Base-by-base conservation (phyloP, 352 stramenopile genomes). In the Phytophthora fragariaefolia region DNA sequence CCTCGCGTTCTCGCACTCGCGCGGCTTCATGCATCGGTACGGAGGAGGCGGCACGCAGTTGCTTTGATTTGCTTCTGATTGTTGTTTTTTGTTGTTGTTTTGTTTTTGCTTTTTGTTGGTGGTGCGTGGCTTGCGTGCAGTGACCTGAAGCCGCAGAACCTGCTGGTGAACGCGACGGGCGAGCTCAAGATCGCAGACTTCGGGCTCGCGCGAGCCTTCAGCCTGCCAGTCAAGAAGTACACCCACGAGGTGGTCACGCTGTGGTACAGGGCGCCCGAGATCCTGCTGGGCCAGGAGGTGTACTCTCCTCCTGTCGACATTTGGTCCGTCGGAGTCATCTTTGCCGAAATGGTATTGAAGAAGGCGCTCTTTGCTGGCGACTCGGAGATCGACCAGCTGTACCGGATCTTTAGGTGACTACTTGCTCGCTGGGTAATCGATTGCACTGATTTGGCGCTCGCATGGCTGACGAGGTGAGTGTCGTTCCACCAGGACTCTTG, bases 211-310 rank as follows among this genome's bases (percentile, higher is more conserved):
- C 80, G 98, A 18, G 97, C 96, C 6, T 99, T 99, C 71, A 98
- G 96, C 72, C 90, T 98, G 34, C 98, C 98, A 1, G 97, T 99
- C 45, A 96, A 98, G 27, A 97, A 97, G 45, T 96, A 99, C 66
- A 99, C 97, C 20, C 97, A 99, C 68, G 98, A 99, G 71, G 87
- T 99, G 30, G 97, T 99, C 6, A 99, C 98, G 43, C 86, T 99
- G 8, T 99, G 98, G 98, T 99, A 99, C 76, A 92, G 98, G 12
- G 93, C 97, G 22, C 98, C 98, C 0, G 98, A 99, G 82, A 99
- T 99, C 64, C 73, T 99, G 34, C 85, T 99, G 0, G 97, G 97
- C 7, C 79, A 99, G 40, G 82, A 93, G 47, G 63, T 91, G n/a
- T 96, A 96, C 79, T 92, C 83, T 7, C 84, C 88, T 13, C 83